These are phyloP conservation scores for Pyrrhoderma noxium DNA, from an alignment of 1,284 basidiomycete species.

Conservation along the genomic window DNA sequence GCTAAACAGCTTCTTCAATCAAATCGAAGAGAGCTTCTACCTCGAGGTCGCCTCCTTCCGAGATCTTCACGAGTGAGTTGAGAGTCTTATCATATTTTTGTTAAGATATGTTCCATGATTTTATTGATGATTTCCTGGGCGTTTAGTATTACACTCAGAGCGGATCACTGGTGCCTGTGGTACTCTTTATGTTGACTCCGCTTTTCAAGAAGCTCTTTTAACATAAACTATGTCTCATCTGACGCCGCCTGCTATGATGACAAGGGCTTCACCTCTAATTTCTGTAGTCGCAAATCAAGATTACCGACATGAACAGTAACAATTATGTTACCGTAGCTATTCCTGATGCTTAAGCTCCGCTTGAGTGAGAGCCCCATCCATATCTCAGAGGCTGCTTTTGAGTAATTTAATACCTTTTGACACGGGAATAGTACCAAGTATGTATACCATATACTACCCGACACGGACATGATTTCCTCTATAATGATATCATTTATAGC, in stretches of 20 bases:
- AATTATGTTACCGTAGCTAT: constrained; percentile 56
- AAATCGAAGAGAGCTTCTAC: constrained; percentile 17
- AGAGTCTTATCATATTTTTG: constrained; percentile 29
- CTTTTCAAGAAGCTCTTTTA: too few relatives aligned
- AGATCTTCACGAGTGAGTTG: background rate
- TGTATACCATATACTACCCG: too few relatives aligned
- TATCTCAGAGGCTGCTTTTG: constrained; percentile 72
- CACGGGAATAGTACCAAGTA: constrained; percentile 46
- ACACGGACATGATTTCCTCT: too few relatives aligned
- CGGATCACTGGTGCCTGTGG: constrained; percentile 74
- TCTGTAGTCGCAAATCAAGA: constrained; percentile 59
- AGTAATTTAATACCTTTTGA: constrained; percentile 46
- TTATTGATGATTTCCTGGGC: background rate
- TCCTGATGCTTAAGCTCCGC: constrained; percentile 82
- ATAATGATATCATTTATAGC: too few relatives aligned
- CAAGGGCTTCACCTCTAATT: too few relatives aligned
- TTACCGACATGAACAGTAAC: constrained; percentile 56
- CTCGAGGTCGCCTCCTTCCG: constrained; percentile 16
- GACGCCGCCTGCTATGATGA: constrained; percentile 41
- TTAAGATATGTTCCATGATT: constrained; percentile 33
- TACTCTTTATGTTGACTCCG: constrained; percentile 48
- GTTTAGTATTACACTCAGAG: constrained; percentile 44
- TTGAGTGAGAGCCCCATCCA: constrained; percentile 62
- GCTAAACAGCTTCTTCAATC: background rate
- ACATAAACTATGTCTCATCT: constrained; percentile 18